Conservation (phyloP, 2,329 filamentous ascomycete species). For the Leptographium galeiforme region DNA sequence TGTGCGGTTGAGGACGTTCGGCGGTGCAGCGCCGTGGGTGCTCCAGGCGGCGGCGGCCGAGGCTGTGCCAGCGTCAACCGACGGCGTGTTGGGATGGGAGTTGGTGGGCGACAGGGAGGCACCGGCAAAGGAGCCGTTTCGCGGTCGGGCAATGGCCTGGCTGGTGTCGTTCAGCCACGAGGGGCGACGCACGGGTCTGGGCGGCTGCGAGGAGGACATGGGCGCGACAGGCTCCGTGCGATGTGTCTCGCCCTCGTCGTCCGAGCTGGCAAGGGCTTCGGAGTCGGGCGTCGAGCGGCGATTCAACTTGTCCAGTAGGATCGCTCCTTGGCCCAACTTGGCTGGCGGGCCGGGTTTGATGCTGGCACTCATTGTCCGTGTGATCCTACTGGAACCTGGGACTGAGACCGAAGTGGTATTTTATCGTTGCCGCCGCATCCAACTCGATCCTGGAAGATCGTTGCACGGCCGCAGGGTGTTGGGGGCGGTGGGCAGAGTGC, state of each 20-base stretch:
- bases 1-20: slow-evolving; percentile 31
- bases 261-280: slow-evolving; percentile 83
- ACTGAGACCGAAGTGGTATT: neutral
- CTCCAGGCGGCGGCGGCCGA: slow-evolving; percentile 31
- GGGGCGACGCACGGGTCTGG: slow-evolving; percentile 55
- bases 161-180: slow-evolving; percentile 81
- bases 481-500: neutral
- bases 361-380: slow-evolving; percentile 35
- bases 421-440: slow-evolving; percentile 7
- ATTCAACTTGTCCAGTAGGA: slow-evolving; percentile 63
- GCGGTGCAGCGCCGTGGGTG: slow-evolving; percentile 34
- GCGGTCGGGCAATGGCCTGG: slow-evolving; percentile 46
- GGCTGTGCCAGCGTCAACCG: slow-evolving; percentile 42
- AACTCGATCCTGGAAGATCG: neutral
- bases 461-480: neutral
- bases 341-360: slow-evolving; percentile 35
- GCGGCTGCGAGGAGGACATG: slow-evolving; percentile 25
- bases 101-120: slow-evolving; percentile 65
- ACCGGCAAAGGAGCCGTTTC: slow-evolving; percentile 66
- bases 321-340: slow-evolving; percentile 40
- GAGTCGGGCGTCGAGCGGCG: slow-evolving; percentile 86
- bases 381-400: slow-evolving; percentile 4
- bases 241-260: slow-evolving; percentile 71
- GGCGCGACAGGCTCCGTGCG: slow-evolving; percentile 29
- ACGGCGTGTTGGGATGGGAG: slow-evolving; percentile 71